Conservation (phyloP, 2,329 filamentous ascomycete genomes). For the Aschersonia sp. region DNA sequence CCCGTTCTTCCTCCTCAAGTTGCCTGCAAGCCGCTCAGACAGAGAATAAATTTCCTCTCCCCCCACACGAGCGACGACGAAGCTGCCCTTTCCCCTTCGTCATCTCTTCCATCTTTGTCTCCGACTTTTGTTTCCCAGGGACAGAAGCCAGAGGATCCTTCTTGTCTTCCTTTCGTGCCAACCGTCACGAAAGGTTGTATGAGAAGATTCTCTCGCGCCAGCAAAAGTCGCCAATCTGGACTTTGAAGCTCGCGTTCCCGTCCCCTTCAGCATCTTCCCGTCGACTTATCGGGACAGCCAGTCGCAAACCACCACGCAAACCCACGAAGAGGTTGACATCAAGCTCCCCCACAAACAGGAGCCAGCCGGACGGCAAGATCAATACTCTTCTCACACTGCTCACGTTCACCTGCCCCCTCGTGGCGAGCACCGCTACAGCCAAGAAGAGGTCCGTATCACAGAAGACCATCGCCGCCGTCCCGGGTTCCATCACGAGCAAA, state of each 20-base stretch:
- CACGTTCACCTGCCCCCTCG: constrained; percentile 49
- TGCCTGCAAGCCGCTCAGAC: constrained; percentile 20
- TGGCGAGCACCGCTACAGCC: constrained; percentile 39
- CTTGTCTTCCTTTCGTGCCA: constrained; percentile 54
- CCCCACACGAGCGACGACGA: constrained; percentile 15
- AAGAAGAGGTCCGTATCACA: constrained; percentile 76
- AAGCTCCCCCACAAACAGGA: constrained; percentile 47
- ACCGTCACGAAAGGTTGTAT: constrained; percentile 40
- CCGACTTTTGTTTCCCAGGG: constrained; percentile 39
- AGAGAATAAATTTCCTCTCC: constrained; percentile 2
- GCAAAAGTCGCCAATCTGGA: constrained; percentile 91
- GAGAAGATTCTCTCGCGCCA: constrained; percentile 52
- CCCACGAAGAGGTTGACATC: constrained; percentile 82
- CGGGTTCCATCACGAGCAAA: constrained; percentile 42
- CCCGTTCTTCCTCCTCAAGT: constrained; percentile 20
- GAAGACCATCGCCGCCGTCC: constrained; percentile 64
- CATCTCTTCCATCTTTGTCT: constrained; percentile 7
- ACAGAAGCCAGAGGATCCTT: constrained; percentile 51
- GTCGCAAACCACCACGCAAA: constrained; percentile 36
- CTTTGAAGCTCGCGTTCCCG: constrained; percentile 98
- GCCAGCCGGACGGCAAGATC: constrained; percentile 97
- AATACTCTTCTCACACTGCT: constrained; percentile 60
- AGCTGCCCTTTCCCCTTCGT: constrained; percentile 17
- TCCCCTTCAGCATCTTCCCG: constrained; percentile 99
- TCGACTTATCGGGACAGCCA: constrained; percentile 70